Percentiles rank a stretch among this genome's conserved stretches.
Evolutionary conservation across 441 rosid genomes (phyloP).

Genomic region (Populus hybrid): DNA sequence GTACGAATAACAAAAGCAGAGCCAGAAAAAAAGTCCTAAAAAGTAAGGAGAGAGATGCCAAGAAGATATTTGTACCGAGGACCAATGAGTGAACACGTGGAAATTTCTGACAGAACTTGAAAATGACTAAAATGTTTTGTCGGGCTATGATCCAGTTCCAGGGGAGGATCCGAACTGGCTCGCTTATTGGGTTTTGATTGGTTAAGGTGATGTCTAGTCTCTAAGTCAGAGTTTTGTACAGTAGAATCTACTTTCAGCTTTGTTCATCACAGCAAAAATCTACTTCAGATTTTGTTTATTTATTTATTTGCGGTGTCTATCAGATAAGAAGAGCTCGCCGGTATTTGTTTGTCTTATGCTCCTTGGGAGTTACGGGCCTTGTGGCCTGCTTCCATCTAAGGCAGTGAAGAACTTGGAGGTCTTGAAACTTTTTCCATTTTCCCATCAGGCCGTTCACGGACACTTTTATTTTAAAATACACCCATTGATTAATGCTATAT

Average conservation of each 20-base stretch:
- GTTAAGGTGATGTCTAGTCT: background rate
- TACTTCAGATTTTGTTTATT: background rate
- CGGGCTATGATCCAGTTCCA: background rate
- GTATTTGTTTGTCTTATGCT: background rate
- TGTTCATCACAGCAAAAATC: background rate
- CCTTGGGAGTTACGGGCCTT: background rate
- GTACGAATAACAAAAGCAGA: background rate
- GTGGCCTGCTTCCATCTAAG: background rate
- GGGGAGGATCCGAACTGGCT: background rate
- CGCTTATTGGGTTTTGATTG: background rate
- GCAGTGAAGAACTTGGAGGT: background rate
- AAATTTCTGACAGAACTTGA: background rate
- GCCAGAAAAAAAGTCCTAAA: background rate
- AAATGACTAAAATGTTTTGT: background rate
- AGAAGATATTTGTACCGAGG: slow-evolving; percentile 11
- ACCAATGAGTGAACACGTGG: slow-evolving; percentile 6
- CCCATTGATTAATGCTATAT: too few relatives aligned
- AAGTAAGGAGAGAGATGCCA: background rate
- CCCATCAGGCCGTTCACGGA: background rate
- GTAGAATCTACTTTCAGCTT: background rate
- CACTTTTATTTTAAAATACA: background rate
- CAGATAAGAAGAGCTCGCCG: background rate
- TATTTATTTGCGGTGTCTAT: background rate
- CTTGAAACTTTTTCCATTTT: background rate
- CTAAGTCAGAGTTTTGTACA: background rate